These are phyloP conservation scores for Cyclotella baltica DNA, from an alignment of 108 stramenopile species.

Conservation along the genomic window DNA sequence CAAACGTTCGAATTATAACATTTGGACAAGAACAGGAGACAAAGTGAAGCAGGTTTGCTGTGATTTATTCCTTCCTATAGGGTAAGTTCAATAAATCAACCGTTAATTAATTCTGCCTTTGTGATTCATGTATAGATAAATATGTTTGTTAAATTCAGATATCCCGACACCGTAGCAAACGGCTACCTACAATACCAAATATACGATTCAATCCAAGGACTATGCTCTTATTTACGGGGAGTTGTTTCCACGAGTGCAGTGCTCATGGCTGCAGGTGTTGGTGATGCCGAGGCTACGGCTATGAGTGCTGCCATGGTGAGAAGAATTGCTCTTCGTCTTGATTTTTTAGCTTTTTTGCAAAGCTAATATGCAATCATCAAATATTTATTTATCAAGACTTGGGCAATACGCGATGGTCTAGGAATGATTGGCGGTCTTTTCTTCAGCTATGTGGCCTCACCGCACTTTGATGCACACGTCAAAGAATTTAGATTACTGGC, in stretches of 20 bases:
- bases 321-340: too few relatives aligned
- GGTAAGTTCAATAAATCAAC: slow-evolving; percentile 14
- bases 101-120: neutral
- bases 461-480: slow-evolving; percentile 88
- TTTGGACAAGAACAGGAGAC: neutral
- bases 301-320: slow-evolving; percentile 75
- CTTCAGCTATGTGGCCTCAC: slow-evolving; percentile 80
- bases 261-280: slow-evolving; percentile 90
- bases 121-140: neutral
- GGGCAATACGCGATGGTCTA: slow-evolving; percentile 90
- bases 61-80: slow-evolving; percentile 76
- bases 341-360: slow-evolving; percentile 16
- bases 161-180: slow-evolving; percentile 71
- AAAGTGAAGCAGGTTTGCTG: slow-evolving; percentile 25
- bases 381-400: slow-evolving; percentile 28
- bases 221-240: slow-evolving; percentile 94
- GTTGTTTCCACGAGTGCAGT: slow-evolving; percentile 88
- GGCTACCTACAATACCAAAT: slow-evolving; percentile 91
- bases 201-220: slow-evolving; percentile 92
- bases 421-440: slow-evolving; percentile 92
- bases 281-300: slow-evolving; percentile 84
- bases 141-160: slow-evolving; percentile 31
- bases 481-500: slow-evolving; percentile 96
- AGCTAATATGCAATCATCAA: neutral
- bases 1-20: neutral